These are phyloP conservation scores for Saturnispora sanitii DNA, from an alignment of 805 yeast genomes.

Conservation along the genomic window DNA sequence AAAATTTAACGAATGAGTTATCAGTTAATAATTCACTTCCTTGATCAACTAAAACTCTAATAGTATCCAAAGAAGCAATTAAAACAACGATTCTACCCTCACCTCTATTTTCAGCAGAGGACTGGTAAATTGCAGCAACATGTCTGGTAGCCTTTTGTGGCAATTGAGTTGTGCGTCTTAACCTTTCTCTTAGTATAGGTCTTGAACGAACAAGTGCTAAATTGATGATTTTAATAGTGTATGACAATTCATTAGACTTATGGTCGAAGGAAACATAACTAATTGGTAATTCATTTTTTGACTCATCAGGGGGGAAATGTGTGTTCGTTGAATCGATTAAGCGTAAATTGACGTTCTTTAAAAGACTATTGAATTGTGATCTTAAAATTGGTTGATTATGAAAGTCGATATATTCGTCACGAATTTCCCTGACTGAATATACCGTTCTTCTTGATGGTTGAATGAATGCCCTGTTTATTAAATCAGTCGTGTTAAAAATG, in stretches of 20 bases:
- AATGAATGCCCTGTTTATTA: slow-evolving; percentile 19
- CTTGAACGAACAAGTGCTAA: slow-evolving; percentile 32
- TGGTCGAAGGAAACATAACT: slow-evolving; percentile 19
- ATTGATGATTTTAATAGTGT: slow-evolving; percentile 35
- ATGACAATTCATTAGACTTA: slow-evolving; percentile 46
- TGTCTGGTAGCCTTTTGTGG: slow-evolving; percentile 31
- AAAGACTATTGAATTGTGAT: slow-evolving; percentile 51
- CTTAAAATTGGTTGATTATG: slow-evolving; percentile 55
- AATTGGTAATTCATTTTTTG: slow-evolving; percentile 32
- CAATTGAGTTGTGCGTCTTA: slow-evolving; percentile 21
- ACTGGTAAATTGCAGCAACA: slow-evolving; percentile 30
- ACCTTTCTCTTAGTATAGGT: slow-evolving; percentile 25
- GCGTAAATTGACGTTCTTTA: slow-evolving; percentile 50
- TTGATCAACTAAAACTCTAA: slow-evolving; percentile 17
- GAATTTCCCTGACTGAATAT: slow-evolving; percentile 34
- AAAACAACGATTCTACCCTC: slow-evolving; percentile 25
- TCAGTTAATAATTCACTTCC: slow-evolving; percentile 11
- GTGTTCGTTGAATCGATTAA: slow-evolving; percentile 35
- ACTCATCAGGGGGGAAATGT: slow-evolving; percentile 35
- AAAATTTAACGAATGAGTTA: background rate
- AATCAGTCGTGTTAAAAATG: slow-evolving; percentile 20
- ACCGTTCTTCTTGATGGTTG: slow-evolving; percentile 42
- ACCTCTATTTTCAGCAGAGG: slow-evolving; percentile 32
- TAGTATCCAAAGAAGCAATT: slow-evolving; percentile 27
- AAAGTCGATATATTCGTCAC: slow-evolving; percentile 5